Evolutionary conservation across 176 grass and related monocot species (phyloP).

Genomic region (Avena eriantha): DNA sequence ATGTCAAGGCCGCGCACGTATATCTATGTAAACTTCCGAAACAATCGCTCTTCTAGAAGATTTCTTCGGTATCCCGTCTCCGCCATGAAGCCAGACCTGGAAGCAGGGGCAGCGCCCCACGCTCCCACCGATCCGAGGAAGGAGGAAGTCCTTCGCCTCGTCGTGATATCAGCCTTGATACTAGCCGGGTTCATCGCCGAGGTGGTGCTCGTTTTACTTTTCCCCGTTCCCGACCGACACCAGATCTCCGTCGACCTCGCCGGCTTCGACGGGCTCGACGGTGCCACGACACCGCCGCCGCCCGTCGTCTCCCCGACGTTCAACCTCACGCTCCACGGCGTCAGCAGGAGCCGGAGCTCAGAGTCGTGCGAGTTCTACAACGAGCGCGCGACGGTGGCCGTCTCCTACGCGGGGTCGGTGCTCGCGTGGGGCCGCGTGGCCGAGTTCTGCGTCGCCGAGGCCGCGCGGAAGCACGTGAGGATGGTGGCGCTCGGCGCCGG

Average conservation of each 20-base stretch:
- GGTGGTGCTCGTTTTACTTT: no score
- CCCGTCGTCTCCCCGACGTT: not conserved
- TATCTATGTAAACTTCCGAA: no score
- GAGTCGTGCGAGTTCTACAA: not conserved
- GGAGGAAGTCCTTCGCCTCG: no score
- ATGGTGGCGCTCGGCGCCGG: conserved; percentile 22
- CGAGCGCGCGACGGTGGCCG: conserved; percentile 19
- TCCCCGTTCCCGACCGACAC: no score
- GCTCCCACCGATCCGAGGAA: no score
- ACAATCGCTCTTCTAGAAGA: no score
- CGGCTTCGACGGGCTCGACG: not conserved
- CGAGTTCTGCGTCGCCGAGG: conserved; percentile 17
- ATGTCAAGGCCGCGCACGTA: no score
- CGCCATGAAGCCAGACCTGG: no score
- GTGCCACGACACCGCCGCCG: not conserved
- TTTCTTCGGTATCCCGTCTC: no score
- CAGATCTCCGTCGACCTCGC: not conserved
- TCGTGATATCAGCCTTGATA: no score
- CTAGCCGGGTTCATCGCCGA: no score
- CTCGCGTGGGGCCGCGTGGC: conserved; percentile 40
- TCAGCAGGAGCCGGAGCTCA: not conserved
- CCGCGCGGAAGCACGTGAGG: not conserved
- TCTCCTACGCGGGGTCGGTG: conserved; percentile 31
- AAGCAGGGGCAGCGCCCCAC: no score
- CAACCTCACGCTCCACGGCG: not conserved